Conservation (phyloP, 805 yeast species). For the Kodamaea fukazawae region DNA sequence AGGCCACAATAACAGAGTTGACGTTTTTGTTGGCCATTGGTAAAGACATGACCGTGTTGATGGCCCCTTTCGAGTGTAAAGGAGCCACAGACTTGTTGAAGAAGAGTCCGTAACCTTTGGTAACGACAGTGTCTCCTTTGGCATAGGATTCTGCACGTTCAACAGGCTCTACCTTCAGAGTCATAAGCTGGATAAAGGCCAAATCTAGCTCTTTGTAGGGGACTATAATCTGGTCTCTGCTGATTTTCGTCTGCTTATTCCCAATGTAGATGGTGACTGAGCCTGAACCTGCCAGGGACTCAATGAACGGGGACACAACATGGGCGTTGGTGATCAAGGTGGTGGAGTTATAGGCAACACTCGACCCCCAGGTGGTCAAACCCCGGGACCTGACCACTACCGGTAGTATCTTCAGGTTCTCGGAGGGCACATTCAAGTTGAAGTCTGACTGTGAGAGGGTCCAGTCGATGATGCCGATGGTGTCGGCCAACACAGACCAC, state of each 20-base stretch:
- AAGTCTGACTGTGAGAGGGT: no score
- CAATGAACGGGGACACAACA: constrained; percentile 26
- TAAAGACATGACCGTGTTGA: constrained; percentile 17
- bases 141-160: neutral
- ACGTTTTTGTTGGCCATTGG: constrained; percentile 1
- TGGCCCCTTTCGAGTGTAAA: constrained; percentile 30
- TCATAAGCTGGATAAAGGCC: constrained; percentile 30
- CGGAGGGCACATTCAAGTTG: neutral
- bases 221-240: constrained; percentile 21
- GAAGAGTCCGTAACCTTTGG: constrained; percentile 43
- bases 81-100: constrained; percentile 26
- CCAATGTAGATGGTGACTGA: constrained; percentile 1
- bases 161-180: neutral
- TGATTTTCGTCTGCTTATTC: constrained; percentile 1
- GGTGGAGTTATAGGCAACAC: constrained; percentile 29
- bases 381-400: constrained; percentile 7
- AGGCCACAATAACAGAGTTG: constrained; percentile 29
- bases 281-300: neutral
- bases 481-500: constrained; percentile 21
- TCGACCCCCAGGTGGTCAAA: constrained; percentile 42
- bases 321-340: constrained; percentile 43
- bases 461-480: neutral
- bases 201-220: constrained; percentile 37
- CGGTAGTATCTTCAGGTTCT: constrained; percentile 2
- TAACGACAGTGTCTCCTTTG: constrained; percentile 22